Percentiles rank a stretch among this genome's conserved stretches.
Evolutionary conservation across 768 basidiomycete species (phyloP).

Genomic region (Lentinula raphanica): DNA sequence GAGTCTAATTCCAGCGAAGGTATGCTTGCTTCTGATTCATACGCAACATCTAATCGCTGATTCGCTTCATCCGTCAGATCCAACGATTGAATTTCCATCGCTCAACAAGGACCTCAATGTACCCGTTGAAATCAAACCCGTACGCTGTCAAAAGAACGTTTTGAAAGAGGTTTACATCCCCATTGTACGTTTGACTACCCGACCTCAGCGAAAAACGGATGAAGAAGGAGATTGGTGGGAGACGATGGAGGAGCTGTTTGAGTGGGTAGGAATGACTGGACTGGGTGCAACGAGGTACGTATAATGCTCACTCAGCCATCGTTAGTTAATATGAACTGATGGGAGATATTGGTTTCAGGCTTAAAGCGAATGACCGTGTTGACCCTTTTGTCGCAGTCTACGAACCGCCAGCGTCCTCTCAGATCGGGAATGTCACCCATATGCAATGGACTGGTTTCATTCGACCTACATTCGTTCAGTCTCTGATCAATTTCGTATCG

Average conservation of each 20-base stretch:
- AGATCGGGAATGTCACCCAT: constrained; percentile 43
- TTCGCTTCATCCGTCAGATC: neutral
- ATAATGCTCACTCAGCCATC: neutral
- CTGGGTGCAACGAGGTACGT: constrained; percentile 60
- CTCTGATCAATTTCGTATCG: constrained; percentile 42
- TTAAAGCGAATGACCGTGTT: constrained; percentile 56
- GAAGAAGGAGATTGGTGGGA: constrained; percentile 47
- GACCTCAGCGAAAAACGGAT: constrained; percentile 24
- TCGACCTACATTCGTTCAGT: constrained; percentile 44
- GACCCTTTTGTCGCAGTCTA: constrained; percentile 70
- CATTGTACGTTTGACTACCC: constrained; percentile 22
- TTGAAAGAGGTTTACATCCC: constrained; percentile 38
- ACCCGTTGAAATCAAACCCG: constrained; percentile 13
- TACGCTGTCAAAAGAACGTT: constrained; percentile 17
- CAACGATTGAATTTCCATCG: constrained; percentile 5
- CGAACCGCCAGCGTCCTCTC: constrained; percentile 41
- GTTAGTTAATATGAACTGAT: neutral
- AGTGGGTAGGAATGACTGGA: constrained; percentile 71
- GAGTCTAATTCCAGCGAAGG: neutral
- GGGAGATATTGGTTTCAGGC: constrained; percentile 33
- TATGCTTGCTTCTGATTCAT: neutral
- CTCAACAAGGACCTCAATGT: constrained; percentile 7
- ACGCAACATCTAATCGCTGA: neutral
- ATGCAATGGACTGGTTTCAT: constrained; percentile 61
- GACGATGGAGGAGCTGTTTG: constrained; percentile 44